Evolutionary conservation across 1,284 basidiomycete genomes (phyloP).

Genomic region (Trichosporon ovoides): DNA sequence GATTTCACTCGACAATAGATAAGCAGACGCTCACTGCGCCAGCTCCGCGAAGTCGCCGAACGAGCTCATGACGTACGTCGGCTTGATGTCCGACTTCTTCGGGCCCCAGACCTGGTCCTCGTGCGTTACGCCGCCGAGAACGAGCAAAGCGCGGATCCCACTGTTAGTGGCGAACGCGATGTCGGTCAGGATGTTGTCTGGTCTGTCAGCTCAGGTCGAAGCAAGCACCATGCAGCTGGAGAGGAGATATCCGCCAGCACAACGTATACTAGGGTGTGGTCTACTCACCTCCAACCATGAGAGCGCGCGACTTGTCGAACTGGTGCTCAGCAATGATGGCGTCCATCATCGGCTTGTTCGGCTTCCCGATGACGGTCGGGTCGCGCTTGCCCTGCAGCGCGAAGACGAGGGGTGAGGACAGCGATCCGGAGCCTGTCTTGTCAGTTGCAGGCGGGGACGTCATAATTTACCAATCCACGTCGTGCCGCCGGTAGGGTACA

Average conservation of each 20-base stretch:
- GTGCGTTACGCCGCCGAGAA: slow-evolving; percentile 85
- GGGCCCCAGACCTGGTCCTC: slow-evolving; percentile 68
- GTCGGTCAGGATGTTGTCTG: slow-evolving; percentile 87
- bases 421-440: slow-evolving; percentile 60
- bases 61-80: slow-evolving; percentile 72
- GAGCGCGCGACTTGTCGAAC: slow-evolving; percentile 74
- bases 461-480: slow-evolving; percentile 58
- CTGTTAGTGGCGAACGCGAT: slow-evolving; percentile 76
- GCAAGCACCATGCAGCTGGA: neutral
- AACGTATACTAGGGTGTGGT: no score
- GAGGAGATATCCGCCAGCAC: neutral
- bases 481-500: slow-evolving; percentile 73
- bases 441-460: neutral
- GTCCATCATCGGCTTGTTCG: slow-evolving; percentile 85
- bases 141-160: slow-evolving; percentile 78
- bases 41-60: slow-evolving; percentile 63
- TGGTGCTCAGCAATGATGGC: slow-evolving; percentile 92
- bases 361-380: slow-evolving; percentile 84
- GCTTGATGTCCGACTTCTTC: slow-evolving; percentile 61
- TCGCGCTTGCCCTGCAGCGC: slow-evolving; percentile 59
- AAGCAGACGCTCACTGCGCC: no score
- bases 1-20: no score
- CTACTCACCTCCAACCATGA: slow-evolving; percentile 76
- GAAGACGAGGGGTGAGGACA: slow-evolving; percentile 75
- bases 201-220: neutral